These are phyloP conservation scores for Gracilaria domingensis DNA, from an alignment of 23 red algal species.

Conservation along the genomic window DNA sequence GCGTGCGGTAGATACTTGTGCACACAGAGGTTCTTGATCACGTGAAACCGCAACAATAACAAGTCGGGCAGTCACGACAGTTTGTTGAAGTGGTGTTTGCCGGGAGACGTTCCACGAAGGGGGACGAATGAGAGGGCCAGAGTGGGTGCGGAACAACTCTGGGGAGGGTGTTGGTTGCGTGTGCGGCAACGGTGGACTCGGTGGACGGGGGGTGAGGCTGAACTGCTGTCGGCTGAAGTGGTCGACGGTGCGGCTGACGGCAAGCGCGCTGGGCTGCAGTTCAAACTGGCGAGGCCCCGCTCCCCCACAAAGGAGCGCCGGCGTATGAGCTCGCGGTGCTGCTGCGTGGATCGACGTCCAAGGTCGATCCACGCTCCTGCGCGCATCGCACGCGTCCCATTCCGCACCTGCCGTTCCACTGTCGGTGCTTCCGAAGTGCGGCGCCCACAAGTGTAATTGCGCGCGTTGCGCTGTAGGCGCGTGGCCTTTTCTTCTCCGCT, in stretches of 20 bases:
- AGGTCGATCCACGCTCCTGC: too few relatives aligned
- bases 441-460: conserved; percentile 1
- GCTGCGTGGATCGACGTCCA: neutral
- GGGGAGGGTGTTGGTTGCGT: neutral
- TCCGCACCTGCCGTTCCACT: conserved; percentile 2
- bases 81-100: conserved; percentile 7
- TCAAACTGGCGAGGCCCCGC: neutral
- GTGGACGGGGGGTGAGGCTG: neutral
- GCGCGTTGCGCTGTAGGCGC: neutral
- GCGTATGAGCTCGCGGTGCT: neutral
- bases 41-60: conserved; percentile 11
- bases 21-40: conserved; percentile 15
- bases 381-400: neutral
- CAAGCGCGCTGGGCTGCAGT: neutral
- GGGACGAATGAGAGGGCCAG: conserved; percentile 1
- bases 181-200: conserved; percentile 21
- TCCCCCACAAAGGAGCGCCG: neutral
- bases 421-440: neutral
- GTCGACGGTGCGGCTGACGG: neutral
- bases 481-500: neutral
- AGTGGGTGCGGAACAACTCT: neutral
- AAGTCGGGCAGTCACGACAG: neutral
- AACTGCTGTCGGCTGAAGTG: neutral
- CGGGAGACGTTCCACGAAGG: conserved; percentile 14
- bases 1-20: conserved; percentile 28